Base-by-base conservation (phyloP, 2,329 filamentous ascomycete species). In the Phialophora tarda region DNA sequence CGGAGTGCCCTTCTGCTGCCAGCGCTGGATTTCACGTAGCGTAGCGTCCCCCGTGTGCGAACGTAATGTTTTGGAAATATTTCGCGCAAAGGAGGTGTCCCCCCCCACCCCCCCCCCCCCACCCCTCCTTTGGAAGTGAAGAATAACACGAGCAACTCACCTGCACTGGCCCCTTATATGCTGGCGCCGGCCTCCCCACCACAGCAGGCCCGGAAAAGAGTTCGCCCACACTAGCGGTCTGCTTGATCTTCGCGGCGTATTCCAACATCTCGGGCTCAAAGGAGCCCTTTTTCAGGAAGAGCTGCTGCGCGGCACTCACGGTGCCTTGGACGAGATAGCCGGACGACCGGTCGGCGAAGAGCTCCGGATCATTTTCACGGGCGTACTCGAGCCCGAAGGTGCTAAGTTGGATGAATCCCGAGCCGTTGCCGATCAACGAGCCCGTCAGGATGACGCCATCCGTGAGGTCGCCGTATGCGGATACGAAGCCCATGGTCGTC, bases 241-340 rank as follows among this genome's bases (percentile, higher is more conserved):
- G 6, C 50, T 26, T 53, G n/a, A 28, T 53, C n/a, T 24, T 53
- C 5, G 12, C 50, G 50, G 50, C 23, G 30, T 53, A 53, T 23
- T 53, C 50, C 50, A 53, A 28, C 24, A 53, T 1, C 24, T 53
- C 50, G 26, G 50, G 50, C 24, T 53, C 50, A 53, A 53, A 53
- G 50, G 21, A 4, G n/a, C 50, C 50, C 7, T 53, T 53, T 24
- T 17, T 28, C 50, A 53, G 12, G 50, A 53, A 53, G 17, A 53
- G 6, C 26, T 23, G 50, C 10, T 53, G 50, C 50, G 50, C 50
- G 7, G 50, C 50, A 23, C n/a, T 12, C 50, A 14, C 50, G 12
- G 50, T 53, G n/a, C 21, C 50, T 24, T 53, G 50, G n/a, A 53
- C 50, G n/a, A 24, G 4, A 30, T 53, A 53, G n/a, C 50, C 50